Conservation (phyloP, 225 moss, liverwort and hornwort genomes). For the Neckera pumila region DNA sequence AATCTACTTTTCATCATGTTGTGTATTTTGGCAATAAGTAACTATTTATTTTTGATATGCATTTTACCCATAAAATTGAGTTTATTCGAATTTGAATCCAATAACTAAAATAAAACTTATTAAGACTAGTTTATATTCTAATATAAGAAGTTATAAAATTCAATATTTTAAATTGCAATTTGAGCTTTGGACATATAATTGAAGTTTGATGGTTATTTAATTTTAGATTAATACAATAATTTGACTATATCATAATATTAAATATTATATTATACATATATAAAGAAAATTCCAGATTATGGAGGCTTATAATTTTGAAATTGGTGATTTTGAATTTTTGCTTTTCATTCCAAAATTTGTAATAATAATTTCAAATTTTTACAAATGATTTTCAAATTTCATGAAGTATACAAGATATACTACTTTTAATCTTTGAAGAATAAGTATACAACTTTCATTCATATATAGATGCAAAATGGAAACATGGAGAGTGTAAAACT, state of each 20-base stretch:
- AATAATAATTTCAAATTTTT: neutral
- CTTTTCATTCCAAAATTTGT: neutral
- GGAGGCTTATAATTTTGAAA: too few species aligned
- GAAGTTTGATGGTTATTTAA: neutral
- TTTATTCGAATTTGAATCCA: neutral
- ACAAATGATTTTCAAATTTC: neutral
- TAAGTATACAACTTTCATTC: neutral
- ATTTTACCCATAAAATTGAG: neutral
- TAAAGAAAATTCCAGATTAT: neutral
- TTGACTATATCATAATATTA: neutral
- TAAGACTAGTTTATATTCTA: neutral
- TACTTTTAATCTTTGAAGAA: neutral
- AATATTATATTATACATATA: too few species aligned
- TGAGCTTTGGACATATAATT: neutral
- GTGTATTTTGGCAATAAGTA: neutral
- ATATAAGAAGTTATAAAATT: neutral
- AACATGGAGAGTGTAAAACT: accelerated
- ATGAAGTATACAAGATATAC: neutral
- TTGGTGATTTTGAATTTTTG: neutral
- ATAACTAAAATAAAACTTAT: neutral
- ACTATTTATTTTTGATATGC: too few species aligned
- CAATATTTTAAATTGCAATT: neutral
- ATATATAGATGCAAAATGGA: neutral
- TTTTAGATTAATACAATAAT: neutral
- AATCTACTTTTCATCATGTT: neutral